phyloP scores from a whole-genome alignment of 2,329 filamentous ascomycete species.

The Metarhizium humberi region DNA sequence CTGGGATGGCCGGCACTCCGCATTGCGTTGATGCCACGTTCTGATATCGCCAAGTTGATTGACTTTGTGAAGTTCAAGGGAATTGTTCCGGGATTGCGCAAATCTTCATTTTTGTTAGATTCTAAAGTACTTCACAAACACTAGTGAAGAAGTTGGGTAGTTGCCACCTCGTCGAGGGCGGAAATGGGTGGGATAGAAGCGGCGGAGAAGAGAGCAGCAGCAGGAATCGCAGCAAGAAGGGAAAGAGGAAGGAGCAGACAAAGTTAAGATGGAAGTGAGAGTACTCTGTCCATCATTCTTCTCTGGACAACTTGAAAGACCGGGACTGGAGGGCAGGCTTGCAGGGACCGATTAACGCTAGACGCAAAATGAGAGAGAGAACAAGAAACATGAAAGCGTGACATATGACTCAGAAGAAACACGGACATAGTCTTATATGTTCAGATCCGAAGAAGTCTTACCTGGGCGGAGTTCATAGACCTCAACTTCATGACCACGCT shows the following conservation, averaged over 20 bases:
- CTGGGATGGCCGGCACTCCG: conserved; percentile 55
- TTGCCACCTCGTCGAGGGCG: too few species aligned
- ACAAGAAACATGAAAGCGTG: neutral
- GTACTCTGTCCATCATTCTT: too few species aligned
- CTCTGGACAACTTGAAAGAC: too few species aligned
- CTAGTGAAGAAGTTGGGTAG: neutral
- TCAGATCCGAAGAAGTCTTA: conserved; percentile 33
- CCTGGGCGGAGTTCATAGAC: conserved; percentile 89
- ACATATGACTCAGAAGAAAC: neutral
- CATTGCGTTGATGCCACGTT: conserved; percentile 87
- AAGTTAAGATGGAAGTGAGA: too few species aligned
- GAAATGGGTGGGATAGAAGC: too few species aligned
- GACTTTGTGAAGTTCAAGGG: conserved; percentile 95
- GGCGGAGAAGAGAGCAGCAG: too few species aligned
- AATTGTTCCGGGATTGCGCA: conserved; percentile 71
- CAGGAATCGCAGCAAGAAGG: too few species aligned
- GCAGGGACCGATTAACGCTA: neutral
- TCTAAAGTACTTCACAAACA: neutral
- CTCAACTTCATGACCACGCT: conserved; percentile 80
- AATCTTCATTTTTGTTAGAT: conserved; percentile 47
- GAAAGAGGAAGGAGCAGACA: too few species aligned
- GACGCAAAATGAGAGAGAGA: neutral
- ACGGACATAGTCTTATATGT: neutral
- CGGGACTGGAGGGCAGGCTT: too few species aligned
- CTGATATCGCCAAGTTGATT: conserved; percentile 94